A percentile compares a stretch with the other conserved stretches of the same genome.
Evolutionary conservation across 2,329 filamentous ascomycete species (phyloP).

Genomic region (Diaporthe ilicicola): DNA sequence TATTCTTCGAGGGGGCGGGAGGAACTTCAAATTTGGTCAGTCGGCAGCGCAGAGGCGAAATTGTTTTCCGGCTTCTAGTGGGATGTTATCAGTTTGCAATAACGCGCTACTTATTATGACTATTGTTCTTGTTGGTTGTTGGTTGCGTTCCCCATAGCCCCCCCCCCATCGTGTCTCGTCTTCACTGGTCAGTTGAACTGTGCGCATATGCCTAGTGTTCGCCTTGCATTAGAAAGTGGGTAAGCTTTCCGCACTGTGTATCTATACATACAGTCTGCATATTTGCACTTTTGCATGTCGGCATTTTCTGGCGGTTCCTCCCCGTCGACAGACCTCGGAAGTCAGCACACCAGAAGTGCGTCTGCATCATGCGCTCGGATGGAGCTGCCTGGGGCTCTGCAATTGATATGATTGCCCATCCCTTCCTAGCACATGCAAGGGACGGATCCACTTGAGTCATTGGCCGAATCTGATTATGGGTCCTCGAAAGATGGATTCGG

Average conservation of each 20-base stretch:
- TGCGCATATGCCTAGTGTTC: constrained; percentile 13
- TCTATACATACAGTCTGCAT: constrained; percentile 9
- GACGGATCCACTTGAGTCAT: constrained; percentile 3
- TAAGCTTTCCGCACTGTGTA: constrained; percentile 23
- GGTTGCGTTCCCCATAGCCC: background rate
- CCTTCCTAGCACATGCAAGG: constrained; percentile 16
- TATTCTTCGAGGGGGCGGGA: background rate
- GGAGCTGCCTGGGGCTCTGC: background rate
- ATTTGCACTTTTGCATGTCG: background rate
- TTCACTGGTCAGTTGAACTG: constrained; percentile 21
- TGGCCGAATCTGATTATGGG: background rate
- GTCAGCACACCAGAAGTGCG: background rate
- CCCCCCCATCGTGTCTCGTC: constrained; percentile 15
- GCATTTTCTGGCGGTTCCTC: background rate
- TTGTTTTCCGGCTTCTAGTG: background rate
- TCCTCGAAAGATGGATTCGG: background rate
- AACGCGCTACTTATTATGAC: constrained; percentile 19
- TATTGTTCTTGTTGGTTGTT: constrained; percentile 10
- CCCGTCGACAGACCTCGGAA: background rate
- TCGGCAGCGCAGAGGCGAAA: background rate
- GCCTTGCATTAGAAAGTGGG: constrained; percentile 27
- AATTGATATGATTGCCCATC: background rate
- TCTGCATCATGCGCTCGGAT: background rate
- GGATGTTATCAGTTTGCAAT: constrained; percentile 7
- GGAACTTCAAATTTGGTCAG: background rate